These are phyloP conservation scores for Rhizopogon salebrosus DNA, from an alignment of 768 basidiomycete genomes.

Conservation along the genomic window DNA sequence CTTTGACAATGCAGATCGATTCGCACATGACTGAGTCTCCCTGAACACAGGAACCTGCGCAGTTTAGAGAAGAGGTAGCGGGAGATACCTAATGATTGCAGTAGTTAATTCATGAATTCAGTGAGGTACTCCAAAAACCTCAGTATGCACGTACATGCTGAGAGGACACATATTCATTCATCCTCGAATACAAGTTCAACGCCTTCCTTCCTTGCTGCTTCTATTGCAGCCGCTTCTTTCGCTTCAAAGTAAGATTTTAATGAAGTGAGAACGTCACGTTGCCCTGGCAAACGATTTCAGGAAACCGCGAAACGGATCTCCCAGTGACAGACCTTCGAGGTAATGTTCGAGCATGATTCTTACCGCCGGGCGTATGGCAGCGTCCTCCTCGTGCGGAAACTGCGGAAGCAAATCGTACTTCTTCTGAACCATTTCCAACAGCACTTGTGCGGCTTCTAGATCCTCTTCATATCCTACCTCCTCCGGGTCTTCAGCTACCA, in stretches of 20 bases:
- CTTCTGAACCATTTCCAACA: slow-evolving; percentile 62
- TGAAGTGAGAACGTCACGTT: slow-evolving; percentile 51
- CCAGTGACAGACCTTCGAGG: slow-evolving; percentile 44
- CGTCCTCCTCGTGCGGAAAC: slow-evolving; percentile 12
- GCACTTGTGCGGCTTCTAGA: slow-evolving; percentile 50
- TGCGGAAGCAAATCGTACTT: slow-evolving; percentile 48
- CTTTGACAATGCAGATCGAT: too few relatives aligned
- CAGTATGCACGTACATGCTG: not conserved
- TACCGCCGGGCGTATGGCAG: slow-evolving; percentile 51
- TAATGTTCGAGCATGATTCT: slow-evolving; percentile 63
- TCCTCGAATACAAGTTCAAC: slow-evolving; percentile 50
- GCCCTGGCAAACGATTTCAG: slow-evolving; percentile 34
- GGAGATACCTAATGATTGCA: too few relatives aligned
- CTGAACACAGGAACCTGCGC: too few relatives aligned
- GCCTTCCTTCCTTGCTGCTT: slow-evolving; percentile 45
- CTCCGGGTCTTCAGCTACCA: slow-evolving; percentile 24
- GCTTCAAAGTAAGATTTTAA: slow-evolving; percentile 43
- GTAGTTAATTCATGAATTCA: too few relatives aligned
- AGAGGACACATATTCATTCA: not conserved
- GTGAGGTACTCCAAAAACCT: not conserved
- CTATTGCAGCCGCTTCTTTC: slow-evolving; percentile 44
- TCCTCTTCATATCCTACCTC: slow-evolving; percentile 46
- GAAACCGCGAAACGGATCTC: not conserved
- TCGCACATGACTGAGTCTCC: too few relatives aligned
- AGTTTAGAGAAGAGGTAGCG: too few relatives aligned